Base-by-base conservation (phyloP, 2,329 filamentous ascomycete species). In the Microdochium paspali region DNA sequence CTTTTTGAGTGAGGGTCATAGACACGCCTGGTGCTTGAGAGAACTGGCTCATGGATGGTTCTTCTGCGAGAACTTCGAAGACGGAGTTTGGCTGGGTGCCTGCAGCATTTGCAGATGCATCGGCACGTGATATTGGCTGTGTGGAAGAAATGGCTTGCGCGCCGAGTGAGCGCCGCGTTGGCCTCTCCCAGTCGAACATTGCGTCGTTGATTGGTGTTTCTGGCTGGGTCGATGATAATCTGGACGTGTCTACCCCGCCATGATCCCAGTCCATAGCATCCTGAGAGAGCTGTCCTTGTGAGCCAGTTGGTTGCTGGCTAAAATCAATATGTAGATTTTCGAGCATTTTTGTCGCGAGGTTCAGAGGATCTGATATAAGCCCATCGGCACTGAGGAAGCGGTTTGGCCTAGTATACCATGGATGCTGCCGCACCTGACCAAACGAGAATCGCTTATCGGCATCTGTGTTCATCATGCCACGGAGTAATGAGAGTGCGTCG, bases 271-370 rank as follows among this genome's bases (percentile, higher is more conserved):
- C 87, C 82, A 91, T 90, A 12, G 74, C 66, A 54, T 87, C 77
- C 45, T 55, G 53, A 45, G 60, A 67, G 52, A 54, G 62, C 53
- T 54, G 46, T 35, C 50, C 46, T 49, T 58, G 53, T 39, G 59
- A 55, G 49, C 72, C 74, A 12, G 75, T 69, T 4, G 84, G 81
- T 50, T 80, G 73, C 56, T 85, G 79, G 46, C 76, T 82, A 61
- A 97, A 90, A 65, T 96, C 87, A 62, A 98, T 95, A 53, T 81
- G 86, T 15, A 98, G 79, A 47, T 82, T 86, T 62, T 95, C 88
- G 47, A 98, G 83, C 88, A 98, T 95, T 60, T 88, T 83, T 0
- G 93, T 95, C n/a, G 93, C 93, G 44, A 98, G 74, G 47, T 82
- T 80, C 51, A 97, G 72, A 1, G 88, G 87, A 58, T 97, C 88